phyloP scores from a whole-genome alignment of 179 eudicot genomes.

The Silene coronaria region DNA sequence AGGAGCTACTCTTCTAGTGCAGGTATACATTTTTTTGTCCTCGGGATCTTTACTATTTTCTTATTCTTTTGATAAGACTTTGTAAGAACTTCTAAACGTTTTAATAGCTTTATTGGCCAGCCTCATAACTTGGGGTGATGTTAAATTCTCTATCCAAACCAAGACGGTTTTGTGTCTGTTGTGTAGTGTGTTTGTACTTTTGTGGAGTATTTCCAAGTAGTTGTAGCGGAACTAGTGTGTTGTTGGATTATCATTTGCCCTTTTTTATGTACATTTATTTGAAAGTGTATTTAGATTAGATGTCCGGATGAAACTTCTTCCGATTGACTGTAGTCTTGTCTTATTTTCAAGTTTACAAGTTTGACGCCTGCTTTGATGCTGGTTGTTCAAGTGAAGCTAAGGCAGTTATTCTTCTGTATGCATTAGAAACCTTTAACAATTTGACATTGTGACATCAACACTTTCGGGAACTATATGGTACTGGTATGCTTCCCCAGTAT shows the following conservation, averaged over 20 bases:
- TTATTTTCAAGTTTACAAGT: neutral
- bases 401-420: neutral
- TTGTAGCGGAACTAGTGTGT: neutral
- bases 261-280: neutral
- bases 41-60: neutral
- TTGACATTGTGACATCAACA: neutral
- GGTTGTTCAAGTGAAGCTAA: neutral
- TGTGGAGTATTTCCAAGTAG: neutral
- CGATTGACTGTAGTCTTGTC: neutral
- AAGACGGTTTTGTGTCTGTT: neutral
- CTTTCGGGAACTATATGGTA: neutral
- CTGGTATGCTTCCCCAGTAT: neutral
- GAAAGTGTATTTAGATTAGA: neutral
- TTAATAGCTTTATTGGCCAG: neutral
- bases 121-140: neutral
- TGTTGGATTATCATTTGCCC: neutral
- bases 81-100: neutral
- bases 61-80: neutral
- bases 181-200: neutral
- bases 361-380: no score
- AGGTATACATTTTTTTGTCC: conserved; percentile 35
- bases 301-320: neutral
- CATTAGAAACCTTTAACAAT: neutral
- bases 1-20: conserved; percentile 65
- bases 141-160: neutral